Evolutionary conservation across 108 stramenopile genomes (phyloP).

Genomic region (Discostella pseudostelligera): DNA sequence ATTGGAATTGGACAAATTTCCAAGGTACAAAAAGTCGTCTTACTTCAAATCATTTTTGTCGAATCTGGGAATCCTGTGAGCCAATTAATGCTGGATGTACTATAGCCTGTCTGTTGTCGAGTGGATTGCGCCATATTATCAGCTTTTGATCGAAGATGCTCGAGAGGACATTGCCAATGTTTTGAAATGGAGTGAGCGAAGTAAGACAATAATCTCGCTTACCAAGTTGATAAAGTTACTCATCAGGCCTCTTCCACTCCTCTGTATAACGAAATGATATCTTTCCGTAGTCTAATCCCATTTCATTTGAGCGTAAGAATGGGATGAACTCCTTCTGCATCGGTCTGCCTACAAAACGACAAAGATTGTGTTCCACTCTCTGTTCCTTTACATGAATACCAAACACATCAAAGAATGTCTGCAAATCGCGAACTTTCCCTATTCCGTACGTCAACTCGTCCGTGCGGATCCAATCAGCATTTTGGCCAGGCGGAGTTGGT

Average conservation of each 20-base stretch:
- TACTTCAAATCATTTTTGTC: slow-evolving; percentile 34
- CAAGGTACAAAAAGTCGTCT: slow-evolving; percentile 43
- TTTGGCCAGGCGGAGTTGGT: slow-evolving; percentile 26
- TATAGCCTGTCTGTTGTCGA: too few species aligned
- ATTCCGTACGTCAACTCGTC: slow-evolving; percentile 75
- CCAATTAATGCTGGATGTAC: background rate
- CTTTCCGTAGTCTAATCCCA: slow-evolving; percentile 77
- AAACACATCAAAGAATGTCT: slow-evolving; percentile 76
- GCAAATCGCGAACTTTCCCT: slow-evolving; percentile 68
- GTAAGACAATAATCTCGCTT: background rate
- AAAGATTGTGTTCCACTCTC: slow-evolving; percentile 74
- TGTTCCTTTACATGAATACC: slow-evolving; percentile 79
- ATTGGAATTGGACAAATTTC: slow-evolving; percentile 51
- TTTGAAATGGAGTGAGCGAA: background rate
- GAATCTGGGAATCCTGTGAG: slow-evolving; percentile 20
- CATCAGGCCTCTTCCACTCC: background rate
- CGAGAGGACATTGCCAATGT: background rate
- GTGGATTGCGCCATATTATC: too few species aligned
- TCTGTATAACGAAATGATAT: slow-evolving; percentile 57
- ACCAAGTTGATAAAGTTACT: background rate
- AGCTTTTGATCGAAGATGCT: too few species aligned
- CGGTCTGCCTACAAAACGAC: slow-evolving; percentile 83
- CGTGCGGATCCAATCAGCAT: slow-evolving; percentile 36
- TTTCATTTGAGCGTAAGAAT: slow-evolving; percentile 57
- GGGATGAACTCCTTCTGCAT: slow-evolving; percentile 76